Evolutionary conservation across 2,329 filamentous ascomycete genomes (phyloP), one percentile per base, ranked within the genome.

Genomic region (Neonectria faginata): DNA sequence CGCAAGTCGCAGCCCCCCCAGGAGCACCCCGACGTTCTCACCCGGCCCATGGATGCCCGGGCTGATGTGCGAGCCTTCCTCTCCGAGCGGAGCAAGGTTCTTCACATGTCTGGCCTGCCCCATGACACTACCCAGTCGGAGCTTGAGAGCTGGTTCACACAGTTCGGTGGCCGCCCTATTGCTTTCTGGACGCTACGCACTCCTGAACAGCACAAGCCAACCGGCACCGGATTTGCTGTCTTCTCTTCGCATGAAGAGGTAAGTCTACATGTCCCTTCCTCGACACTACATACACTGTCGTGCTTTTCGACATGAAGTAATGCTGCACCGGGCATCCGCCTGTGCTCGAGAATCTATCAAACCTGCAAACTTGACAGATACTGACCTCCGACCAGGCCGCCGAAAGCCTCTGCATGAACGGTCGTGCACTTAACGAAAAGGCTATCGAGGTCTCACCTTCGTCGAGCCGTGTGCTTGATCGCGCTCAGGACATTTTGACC

Each of bases 171-270:
- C 54, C 92, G 96, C 47, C 96, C 96, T 31, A 99, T 99, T 82
- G 96, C 96, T 20, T 99, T 99, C 83, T 99, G 96, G 96, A 99
- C 96, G 18, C 87, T 99, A 55, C 92, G 95, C 67, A 99, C 96
- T 14, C 96, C 96, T 3, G 96, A 99, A 81, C 96, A 98, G 82
- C 96, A 98, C 82, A 99, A 99, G 85, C 96, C 96, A n/a, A 99
- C 96, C 10, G 96, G 96, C 47, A 97, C 95, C 59, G 96, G 96
- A 58, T 99, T 99, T 80, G 96, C 96, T 54, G 95, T 99, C 61
- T 99, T 99, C 78, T 98, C 96, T 68, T 98, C 95, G 51, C 96
- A 99, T 77, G 96, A 99, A 85, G 96, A 99, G 90, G 94, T 97
- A 84, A 83, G 90, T 60, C 25, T n/a, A 31, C 22, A 51, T 33